Evolutionary conservation across 1,139 yeast species (phyloP).

Genomic region (Geotrichum macrosporum): DNA sequence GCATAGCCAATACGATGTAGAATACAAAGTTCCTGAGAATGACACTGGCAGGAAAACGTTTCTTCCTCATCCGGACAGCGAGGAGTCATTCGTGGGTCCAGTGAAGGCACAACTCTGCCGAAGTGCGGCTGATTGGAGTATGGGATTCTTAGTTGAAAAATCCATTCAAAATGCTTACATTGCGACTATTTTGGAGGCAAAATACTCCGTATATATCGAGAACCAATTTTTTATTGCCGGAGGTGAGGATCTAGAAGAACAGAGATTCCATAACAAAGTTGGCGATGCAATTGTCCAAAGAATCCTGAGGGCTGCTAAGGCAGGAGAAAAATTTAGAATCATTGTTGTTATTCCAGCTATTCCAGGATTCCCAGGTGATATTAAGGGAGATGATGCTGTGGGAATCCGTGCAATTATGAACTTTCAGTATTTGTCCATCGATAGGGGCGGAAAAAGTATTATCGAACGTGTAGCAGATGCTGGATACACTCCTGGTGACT

Average conservation of each 20-base stretch:
- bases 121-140: conserved; percentile 25
- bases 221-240: conserved; percentile 26
- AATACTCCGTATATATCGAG: conserved; percentile 24
- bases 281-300: conserved; percentile 25
- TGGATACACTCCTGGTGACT: conserved; percentile 24
- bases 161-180: conserved; percentile 25
- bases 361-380: conserved; percentile 26
- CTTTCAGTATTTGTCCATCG: conserved; percentile 23
- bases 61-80: conserved; percentile 17
- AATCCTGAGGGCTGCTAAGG: conserved; percentile 22
- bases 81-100: conserved; percentile 20
- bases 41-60: conserved; percentile 14
- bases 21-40: conserved; percentile 15
- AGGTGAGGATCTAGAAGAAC: conserved; percentile 16
- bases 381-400: conserved; percentile 22
- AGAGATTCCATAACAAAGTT: conserved; percentile 22
- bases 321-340: conserved; percentile 21
- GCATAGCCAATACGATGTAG: conserved; percentile 13
- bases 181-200: conserved; percentile 20
- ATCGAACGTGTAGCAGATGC: conserved; percentile 21
- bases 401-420: conserved; percentile 26
- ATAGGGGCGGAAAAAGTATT: conserved; percentile 23
- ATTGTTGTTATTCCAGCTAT: conserved; percentile 24
- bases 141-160: conserved; percentile 23
- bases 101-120: conserved; percentile 23